Conservation (phyloP, 495 filamentous ascomycete species). For the Apodospora peruviana region DNA sequence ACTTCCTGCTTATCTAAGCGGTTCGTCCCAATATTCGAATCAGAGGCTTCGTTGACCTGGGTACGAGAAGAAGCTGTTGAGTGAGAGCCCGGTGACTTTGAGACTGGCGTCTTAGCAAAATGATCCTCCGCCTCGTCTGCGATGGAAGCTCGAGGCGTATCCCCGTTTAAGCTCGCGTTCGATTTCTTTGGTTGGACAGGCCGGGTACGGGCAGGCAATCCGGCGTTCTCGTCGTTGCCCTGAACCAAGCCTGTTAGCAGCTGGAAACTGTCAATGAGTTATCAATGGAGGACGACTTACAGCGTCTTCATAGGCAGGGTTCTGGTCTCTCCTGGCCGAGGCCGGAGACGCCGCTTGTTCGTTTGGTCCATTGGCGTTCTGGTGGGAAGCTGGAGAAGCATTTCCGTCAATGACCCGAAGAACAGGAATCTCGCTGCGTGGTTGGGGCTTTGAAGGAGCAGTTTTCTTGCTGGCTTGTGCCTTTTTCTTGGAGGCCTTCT, state of each 20-base stretch:
- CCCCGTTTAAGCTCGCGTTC: not conserved
- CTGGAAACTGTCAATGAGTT: not conserved
- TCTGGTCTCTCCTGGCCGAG: not conserved
- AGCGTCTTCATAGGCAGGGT: not conserved
- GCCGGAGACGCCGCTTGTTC: not conserved
- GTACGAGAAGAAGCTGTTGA: not conserved
- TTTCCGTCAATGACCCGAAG: conserved; percentile 13
- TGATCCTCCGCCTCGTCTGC: too few species aligned
- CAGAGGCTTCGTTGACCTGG: not conserved
- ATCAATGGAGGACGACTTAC: not conserved
- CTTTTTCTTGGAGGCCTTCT: conserved; percentile 10
- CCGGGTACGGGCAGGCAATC: not conserved
- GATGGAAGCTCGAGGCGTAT: too few species aligned
- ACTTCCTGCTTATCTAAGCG: not conserved
- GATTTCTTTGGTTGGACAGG: not conserved
- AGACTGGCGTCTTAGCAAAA: not conserved
- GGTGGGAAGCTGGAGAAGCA: conserved; percentile 3
- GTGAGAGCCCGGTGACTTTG: not conserved
- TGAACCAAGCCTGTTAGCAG: not conserved
- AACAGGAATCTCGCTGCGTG: conserved; percentile 1
- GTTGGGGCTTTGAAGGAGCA: not conserved
- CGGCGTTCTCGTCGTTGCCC: not conserved
- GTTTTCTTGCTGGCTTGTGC: conserved; percentile 3
- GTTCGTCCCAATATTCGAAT: not conserved
- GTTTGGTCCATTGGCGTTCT: not conserved